Percentiles rank a stretch among this genome's conserved stretches.
These are phyloP conservation scores for Trichomonas tenax DNA, from an alignment of 208 protist species.

Conservation along the genomic window DNA sequence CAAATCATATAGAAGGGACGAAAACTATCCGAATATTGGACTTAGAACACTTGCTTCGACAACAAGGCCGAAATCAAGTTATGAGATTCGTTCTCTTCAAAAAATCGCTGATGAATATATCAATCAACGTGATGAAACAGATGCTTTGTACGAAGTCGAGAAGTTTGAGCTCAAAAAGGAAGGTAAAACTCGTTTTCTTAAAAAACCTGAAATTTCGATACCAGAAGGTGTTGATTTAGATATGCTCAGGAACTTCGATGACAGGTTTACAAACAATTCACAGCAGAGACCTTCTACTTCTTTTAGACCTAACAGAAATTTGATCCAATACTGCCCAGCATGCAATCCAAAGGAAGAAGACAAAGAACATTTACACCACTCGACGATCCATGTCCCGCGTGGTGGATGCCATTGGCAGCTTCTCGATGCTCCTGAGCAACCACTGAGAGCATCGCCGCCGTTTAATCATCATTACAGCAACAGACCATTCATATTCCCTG, in stretches of 20 bases:
- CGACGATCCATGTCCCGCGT: not conserved
- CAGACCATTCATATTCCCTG: not conserved
- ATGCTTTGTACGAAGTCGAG: not conserved
- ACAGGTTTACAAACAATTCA: not conserved
- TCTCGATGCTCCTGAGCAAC: not conserved
- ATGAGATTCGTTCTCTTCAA: not conserved
- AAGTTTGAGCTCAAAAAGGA: not conserved
- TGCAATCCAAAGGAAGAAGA: not conserved
- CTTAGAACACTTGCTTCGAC: not conserved
- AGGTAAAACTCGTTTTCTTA: not conserved
- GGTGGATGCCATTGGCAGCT: not conserved
- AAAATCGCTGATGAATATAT: not conserved
- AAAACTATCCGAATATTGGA: not conserved
- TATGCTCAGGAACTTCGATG: not conserved
- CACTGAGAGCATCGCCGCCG: not conserved
- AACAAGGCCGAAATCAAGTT: not conserved
- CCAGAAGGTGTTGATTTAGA: not conserved
- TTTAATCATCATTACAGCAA: not conserved
- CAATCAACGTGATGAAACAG: not conserved
- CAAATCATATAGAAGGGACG: not conserved
- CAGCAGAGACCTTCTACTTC: not conserved
- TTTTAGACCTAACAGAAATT: not conserved
- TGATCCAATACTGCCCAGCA: not conserved
- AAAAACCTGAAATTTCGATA: not conserved
- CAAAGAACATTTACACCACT: not conserved